Percentiles rank a stretch among this genome's conserved stretches.
Evolutionary conservation across 129 eudicot species (phyloP).

Genomic region (Lonicera japonica): DNA sequence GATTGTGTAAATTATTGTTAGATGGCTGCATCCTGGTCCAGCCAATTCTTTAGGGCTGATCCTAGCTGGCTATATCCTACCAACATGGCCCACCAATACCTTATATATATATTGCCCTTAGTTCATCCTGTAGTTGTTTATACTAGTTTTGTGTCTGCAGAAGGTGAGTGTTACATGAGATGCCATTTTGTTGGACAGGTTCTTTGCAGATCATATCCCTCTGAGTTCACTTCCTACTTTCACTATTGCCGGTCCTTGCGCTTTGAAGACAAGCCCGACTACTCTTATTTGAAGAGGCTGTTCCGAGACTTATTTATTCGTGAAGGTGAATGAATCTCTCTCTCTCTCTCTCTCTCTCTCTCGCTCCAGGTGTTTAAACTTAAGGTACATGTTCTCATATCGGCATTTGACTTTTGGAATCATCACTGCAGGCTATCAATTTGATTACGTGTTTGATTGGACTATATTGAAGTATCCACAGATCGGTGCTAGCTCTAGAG

Average conservation of each 20-base stretch:
- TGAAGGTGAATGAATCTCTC: slow-evolving; percentile 49
- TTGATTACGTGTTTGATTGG: slow-evolving; percentile 95
- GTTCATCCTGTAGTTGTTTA: not conserved
- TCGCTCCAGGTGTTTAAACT: too few relatives aligned
- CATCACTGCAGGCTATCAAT: slow-evolving; percentile 68
- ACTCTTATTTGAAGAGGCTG: slow-evolving; percentile 92
- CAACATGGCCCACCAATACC: not conserved
- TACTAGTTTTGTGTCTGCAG: not conserved
- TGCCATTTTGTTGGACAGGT: slow-evolving; percentile 35
- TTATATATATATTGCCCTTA: not conserved
- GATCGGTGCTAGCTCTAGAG: slow-evolving; percentile 76
- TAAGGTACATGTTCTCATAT: too few relatives aligned
- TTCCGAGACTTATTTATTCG: slow-evolving; percentile 88
- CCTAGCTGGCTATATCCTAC: too few relatives aligned
- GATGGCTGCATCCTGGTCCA: not conserved
- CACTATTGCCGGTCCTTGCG: slow-evolving; percentile 86
- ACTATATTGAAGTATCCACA: slow-evolving; percentile 97
- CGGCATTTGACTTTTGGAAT: not conserved
- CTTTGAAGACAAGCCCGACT: slow-evolving; percentile 96
- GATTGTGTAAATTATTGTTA: not conserved
- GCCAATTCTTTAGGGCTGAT: not conserved
- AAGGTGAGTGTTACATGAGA: slow-evolving; percentile 9
- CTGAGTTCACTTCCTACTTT: slow-evolving; percentile 87
- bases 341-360: too few relatives aligned
- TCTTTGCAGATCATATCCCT: slow-evolving; percentile 91